Evolutionary conservation across 2,329 filamentous ascomycete genomes (phyloP), one percentile per base, ranked within the genome.

Genomic region (Fusarium sororula): DNA sequence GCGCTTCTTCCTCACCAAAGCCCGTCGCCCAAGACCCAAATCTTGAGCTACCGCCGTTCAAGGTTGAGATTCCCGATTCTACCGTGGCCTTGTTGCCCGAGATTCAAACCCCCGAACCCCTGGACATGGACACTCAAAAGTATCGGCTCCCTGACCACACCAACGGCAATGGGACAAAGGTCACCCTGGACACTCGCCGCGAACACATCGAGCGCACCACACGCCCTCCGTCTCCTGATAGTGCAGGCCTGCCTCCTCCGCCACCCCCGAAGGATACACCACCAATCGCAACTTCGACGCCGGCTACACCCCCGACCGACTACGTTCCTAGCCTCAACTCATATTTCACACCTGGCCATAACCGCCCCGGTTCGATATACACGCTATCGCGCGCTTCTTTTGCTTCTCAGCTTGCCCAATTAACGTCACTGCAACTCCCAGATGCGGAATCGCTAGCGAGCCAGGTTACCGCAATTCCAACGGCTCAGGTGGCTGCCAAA

Each of bases 311-410:
- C 58, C 68, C 83, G 17, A 82, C 82, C 68, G 84, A 87, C 37
- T 88, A 84, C 72, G 84, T 85, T 22, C 83, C 86, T 48, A 87
- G 89, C 63, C 83, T 88, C 38, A 84, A 86, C 44, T 86, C 88
- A 42, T 93, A 93, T 81, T 94, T 94, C 81, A 90, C 91, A 42
- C 89, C 90, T 9, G 89, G 89, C 28, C 85, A 91, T 51, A 90
- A 89, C 66, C 89, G 95, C 18, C 88, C 95, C 7, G 93, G 93
- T 47, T 98, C 96, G 41, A 95, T 98, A 75, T 98, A 97, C 83
- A 98, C 96, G 4, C 89, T 99, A 66, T 98, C 95, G 5, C 91
- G 96, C 50, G 93, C 93, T 39, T 98, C 96, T 12, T 98, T 99
- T 82, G 94, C 94, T 72, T 97, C 94, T 78, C 96, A 98, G 82